phyloP scores from a whole-genome alignment of 2,329 filamentous ascomycete species.

The Rasamsonia emersonii region DNA sequence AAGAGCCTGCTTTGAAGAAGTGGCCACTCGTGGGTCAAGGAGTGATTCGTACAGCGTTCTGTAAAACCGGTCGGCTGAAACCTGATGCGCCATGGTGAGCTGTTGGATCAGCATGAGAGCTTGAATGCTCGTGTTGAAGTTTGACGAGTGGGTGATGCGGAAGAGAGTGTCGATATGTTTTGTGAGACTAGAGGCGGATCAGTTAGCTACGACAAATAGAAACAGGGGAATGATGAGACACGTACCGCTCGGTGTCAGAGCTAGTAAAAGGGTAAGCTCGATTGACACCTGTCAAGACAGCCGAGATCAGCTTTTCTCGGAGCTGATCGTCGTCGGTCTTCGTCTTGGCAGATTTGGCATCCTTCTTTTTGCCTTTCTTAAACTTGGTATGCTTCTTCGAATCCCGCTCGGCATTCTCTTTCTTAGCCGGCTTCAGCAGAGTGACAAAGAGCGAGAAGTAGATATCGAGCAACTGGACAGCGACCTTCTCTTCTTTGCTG shows the following conservation, averaged over 20 bases:
- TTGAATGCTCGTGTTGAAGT: slow-evolving; percentile 98
- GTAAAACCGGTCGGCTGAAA: slow-evolving; percentile 86
- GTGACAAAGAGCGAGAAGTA: slow-evolving; percentile 87
- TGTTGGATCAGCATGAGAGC: slow-evolving; percentile 93
- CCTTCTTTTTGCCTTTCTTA: slow-evolving; percentile 41
- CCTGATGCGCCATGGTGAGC: slow-evolving; percentile 68
- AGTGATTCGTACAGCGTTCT: slow-evolving; percentile 91
- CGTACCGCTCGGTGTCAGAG: slow-evolving; percentile 65
- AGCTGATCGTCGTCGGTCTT: slow-evolving; percentile 54
- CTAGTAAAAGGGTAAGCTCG: slow-evolving; percentile 89
- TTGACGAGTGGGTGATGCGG: slow-evolving; percentile 91
- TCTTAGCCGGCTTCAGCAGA: slow-evolving; percentile 57
- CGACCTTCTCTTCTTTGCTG: slow-evolving; percentile 69
- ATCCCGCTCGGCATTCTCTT: slow-evolving; percentile 28
- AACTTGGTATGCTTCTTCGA: slow-evolving; percentile 28
- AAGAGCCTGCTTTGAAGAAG: slow-evolving; percentile 88
- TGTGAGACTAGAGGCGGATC: slow-evolving; percentile 53
- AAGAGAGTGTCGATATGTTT: slow-evolving; percentile 90
- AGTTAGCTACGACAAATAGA: slow-evolving; percentile 16
- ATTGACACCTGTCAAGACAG: slow-evolving; percentile 88
- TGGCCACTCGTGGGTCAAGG: slow-evolving; percentile 76
- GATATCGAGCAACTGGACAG: slow-evolving; percentile 72
- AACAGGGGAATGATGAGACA: slow-evolving; percentile 5
- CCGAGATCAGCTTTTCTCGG: slow-evolving; percentile 84
- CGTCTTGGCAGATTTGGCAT: slow-evolving; percentile 33